Evolutionary conservation across 2,329 filamentous ascomycete species (phyloP).

Genomic region (Alternaria brassicicola): DNA sequence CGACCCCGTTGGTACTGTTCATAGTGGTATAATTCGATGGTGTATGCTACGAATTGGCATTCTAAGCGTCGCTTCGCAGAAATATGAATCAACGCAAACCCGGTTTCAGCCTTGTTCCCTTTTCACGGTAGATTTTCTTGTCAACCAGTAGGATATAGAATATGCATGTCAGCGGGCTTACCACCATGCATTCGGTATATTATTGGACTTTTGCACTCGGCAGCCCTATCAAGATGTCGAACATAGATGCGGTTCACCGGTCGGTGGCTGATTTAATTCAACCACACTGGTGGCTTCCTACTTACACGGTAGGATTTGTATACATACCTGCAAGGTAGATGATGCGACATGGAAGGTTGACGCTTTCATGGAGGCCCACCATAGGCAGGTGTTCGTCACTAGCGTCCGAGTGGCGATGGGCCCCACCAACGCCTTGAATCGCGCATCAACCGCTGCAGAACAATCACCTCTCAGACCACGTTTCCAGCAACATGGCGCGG

Average conservation of each 20-base stretch:
- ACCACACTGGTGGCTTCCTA: neutral
- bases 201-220: neutral
- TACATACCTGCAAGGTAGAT: neutral
- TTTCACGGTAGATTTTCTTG: neutral
- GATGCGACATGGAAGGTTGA: neutral
- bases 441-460: neutral
- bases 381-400: neutral
- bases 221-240: neutral
- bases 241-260: neutral
- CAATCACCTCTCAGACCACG: neutral
- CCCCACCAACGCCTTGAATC: conserved; percentile 6
- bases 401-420: neutral
- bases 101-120: neutral
- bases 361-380: neutral
- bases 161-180: neutral
- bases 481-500: conserved; percentile 50
- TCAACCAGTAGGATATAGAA: neutral
- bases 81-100: neutral
- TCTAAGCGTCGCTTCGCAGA: neutral
- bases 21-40: neutral
- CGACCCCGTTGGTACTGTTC: neutral
- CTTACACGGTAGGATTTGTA: neutral
- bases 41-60: neutral
- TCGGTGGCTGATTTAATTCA: neutral
- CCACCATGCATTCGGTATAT: neutral